Conservation (phyloP, 2,329 filamentous ascomycete genomes). For the Claviceps citrina region DNA sequence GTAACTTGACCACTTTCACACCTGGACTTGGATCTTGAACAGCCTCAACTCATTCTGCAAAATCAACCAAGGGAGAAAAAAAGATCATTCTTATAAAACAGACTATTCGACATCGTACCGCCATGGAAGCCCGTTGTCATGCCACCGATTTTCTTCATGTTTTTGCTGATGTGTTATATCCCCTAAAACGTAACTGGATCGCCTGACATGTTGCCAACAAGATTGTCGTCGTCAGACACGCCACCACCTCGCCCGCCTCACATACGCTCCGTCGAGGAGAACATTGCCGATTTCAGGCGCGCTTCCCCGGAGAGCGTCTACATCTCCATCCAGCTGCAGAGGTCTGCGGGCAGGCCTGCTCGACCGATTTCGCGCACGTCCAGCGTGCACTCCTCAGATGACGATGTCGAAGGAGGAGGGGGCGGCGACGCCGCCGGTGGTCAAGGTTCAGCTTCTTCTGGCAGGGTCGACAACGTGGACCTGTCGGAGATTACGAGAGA, state of each 20-base stretch:
- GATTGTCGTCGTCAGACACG: background rate
- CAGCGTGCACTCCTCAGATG: background rate
- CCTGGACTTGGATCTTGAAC: background rate
- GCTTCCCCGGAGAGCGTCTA: background rate
- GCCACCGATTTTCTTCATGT: background rate
- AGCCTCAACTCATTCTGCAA: too few species aligned
- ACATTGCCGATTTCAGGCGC: background rate
- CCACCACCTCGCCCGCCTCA: constrained; percentile 1
- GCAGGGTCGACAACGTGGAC: background rate
- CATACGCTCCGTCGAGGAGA: background rate
- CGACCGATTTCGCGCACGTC: constrained; percentile 1
- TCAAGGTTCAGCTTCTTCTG: too few species aligned
- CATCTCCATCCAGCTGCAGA: background rate
- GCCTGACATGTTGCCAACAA: background rate
- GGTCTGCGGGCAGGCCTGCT: background rate
- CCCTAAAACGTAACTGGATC: too few species aligned
- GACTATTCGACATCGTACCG: too few species aligned
- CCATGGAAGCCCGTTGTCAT: background rate
- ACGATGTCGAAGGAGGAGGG: background rate
- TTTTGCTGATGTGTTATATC: too few species aligned
- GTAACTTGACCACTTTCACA: background rate
- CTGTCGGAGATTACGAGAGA: background rate
- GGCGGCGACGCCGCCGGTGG: too few species aligned
- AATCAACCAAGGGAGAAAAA: too few species aligned
- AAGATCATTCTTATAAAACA: background rate